phyloP scores from a whole-genome alignment of 108 stramenopile genomes.

The Fistulifera pelliculosa region DNA sequence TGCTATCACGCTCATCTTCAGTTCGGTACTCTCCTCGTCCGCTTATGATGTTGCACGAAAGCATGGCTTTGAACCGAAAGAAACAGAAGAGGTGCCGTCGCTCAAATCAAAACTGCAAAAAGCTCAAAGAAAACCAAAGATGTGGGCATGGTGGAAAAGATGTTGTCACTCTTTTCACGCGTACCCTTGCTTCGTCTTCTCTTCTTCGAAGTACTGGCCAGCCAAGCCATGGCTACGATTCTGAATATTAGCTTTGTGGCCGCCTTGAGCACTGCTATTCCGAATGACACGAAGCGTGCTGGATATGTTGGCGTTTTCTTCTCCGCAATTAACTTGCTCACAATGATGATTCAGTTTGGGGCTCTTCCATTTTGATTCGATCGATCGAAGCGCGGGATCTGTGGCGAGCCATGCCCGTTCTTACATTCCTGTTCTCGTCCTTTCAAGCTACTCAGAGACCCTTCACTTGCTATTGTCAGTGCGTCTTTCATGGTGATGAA shows the following conservation, averaged over 20 bases:
- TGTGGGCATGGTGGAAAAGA: conserved; percentile 27
- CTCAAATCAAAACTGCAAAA: conserved; percentile 2
- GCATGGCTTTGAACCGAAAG: conserved; percentile 55
- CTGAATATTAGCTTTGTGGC: conserved; percentile 68
- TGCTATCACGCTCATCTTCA: conserved; percentile 40
- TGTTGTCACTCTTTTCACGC: conserved; percentile 44
- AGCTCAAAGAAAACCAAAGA: conserved; percentile 1
- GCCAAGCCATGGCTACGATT: conserved; percentile 72
- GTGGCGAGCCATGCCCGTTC: conserved; percentile 62
- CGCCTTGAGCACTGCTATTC: conserved; percentile 43
- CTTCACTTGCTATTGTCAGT: conserved; percentile 58
- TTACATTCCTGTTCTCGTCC: conserved; percentile 29
- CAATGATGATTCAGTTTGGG: conserved; percentile 61
- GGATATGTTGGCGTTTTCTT: conserved; percentile 83
- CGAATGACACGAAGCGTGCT: conserved; percentile 58
- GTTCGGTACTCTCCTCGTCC: conserved; percentile 32
- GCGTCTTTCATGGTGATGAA: conserved; percentile 69
- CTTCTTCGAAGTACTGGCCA: conserved; percentile 72
- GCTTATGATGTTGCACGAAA: conserved; percentile 59
- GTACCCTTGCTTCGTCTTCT: conserved; percentile 67
- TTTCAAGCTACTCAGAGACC: conserved; percentile 39
- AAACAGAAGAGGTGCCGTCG: conserved; percentile 3
- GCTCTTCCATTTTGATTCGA: conserved; percentile 54
- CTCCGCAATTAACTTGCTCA: conserved; percentile 59
- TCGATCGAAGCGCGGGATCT: conserved; percentile 46